Conservation (phyloP, 2,329 filamentous ascomycete genomes). For the Plenodomus tracheiphilus region DNA sequence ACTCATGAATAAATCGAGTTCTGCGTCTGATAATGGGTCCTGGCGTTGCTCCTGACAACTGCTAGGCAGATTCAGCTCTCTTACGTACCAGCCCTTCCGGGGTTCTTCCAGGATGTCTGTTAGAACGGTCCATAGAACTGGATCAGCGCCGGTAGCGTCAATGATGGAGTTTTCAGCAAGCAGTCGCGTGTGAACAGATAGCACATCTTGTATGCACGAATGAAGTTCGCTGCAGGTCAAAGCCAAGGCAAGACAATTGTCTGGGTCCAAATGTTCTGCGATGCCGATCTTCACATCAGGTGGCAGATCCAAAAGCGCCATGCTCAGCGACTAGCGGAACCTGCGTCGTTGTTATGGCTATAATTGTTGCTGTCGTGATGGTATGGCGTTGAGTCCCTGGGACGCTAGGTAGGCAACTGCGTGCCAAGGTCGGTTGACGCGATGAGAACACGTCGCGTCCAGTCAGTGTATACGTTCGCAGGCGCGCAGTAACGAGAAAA, state of each 20-base stretch:
- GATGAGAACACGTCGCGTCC: not conserved
- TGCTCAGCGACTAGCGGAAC: not conserved
- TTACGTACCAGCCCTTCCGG: slow-evolving; percentile 15
- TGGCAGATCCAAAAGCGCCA: slow-evolving; percentile 13
- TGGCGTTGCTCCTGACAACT: slow-evolving; percentile 3
- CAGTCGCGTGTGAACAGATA: slow-evolving; percentile 10
- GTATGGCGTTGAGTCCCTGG: too few relatives aligned
- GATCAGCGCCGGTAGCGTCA: not conserved
- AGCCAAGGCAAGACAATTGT: slow-evolving; percentile 14
- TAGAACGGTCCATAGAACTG: slow-evolving; percentile 8
- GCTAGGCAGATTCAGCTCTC: slow-evolving; percentile 16
- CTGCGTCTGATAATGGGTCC: slow-evolving; percentile 3
- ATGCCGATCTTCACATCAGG: slow-evolving; percentile 16
- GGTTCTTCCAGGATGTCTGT: slow-evolving; percentile 14
- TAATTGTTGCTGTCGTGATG: too few relatives aligned
- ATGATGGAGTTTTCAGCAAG: slow-evolving; percentile 8
- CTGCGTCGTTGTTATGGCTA: too few relatives aligned
- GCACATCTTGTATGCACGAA: slow-evolving; percentile 2
- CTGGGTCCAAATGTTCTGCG: slow-evolving; percentile 12
- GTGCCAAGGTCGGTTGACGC: not conserved
- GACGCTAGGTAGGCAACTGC: too few relatives aligned
- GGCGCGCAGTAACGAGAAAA: too few relatives aligned
- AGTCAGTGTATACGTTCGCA: not conserved
- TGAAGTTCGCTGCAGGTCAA: slow-evolving; percentile 12
- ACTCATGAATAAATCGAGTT: slow-evolving; percentile 3